phyloP scores from a whole-genome alignment of 202 grass and related monocot species.

The Digitaria exilis region DNA sequence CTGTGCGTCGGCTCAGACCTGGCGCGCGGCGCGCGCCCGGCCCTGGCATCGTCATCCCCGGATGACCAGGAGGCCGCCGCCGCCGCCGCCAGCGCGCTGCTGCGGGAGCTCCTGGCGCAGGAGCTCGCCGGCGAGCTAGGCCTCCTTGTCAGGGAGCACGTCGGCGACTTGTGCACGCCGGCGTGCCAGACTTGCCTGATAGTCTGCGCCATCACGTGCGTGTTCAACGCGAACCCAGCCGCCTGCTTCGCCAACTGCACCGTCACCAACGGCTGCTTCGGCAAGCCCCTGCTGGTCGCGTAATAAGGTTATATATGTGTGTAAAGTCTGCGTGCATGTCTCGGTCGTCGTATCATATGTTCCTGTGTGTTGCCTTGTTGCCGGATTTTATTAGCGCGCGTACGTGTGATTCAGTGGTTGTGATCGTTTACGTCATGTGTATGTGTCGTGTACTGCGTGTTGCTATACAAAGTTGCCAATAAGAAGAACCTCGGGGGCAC shows the following conservation, averaged over 20 bases:
- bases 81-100: neutral
- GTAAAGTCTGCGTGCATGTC: neutral
- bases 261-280: neutral
- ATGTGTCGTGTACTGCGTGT: too few relatives aligned
- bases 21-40: neutral
- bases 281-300: neutral
- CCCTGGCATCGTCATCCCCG: neutral
- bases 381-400: too few relatives aligned
- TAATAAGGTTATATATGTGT: neutral
- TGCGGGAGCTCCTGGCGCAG: neutral
- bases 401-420: too few relatives aligned
- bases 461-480: too few relatives aligned
- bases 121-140: neutral
- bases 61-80: neutral
- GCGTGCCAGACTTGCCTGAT: slow-evolving; percentile 12
- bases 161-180: neutral
- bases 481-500: too few relatives aligned
- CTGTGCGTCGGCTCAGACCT: neutral
- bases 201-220: slow-evolving; percentile 2
- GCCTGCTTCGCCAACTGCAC: slow-evolving; percentile 23
- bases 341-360: neutral
- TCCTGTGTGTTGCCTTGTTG: neutral
- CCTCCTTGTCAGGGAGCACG: neutral
- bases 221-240: neutral
- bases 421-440: too few relatives aligned